Percentiles rank a stretch among this genome's conserved stretches.
phyloP scores from a whole-genome alignment of 768 basidiomycete genomes.

The Neoboletus brunneissimus region DNA sequence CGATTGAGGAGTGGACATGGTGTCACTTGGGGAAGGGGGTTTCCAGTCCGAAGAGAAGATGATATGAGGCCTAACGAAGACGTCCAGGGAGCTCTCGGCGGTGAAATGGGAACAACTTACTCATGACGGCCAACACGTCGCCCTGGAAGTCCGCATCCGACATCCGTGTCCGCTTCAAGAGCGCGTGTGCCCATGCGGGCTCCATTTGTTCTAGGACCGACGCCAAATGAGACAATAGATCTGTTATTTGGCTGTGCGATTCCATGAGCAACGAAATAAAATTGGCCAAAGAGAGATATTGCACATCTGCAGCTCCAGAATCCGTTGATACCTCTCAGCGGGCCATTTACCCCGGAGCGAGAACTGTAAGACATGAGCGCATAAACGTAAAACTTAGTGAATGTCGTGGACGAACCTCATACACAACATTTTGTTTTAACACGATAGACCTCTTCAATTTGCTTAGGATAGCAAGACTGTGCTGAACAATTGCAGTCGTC shows the following conservation, averaged over 20 bases:
- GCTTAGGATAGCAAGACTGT: slow-evolving; percentile 68
- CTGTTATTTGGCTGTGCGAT: slow-evolving; percentile 56
- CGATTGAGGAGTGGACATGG: slow-evolving; percentile 62
- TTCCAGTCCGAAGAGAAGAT: slow-evolving; percentile 67
- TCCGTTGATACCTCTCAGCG: slow-evolving; percentile 66
- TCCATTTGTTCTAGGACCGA: slow-evolving; percentile 73
- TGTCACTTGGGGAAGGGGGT: slow-evolving; percentile 81
- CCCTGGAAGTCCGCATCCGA: slow-evolving; percentile 81
- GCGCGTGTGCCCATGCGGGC: slow-evolving; percentile 72
- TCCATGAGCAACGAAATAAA: neutral
- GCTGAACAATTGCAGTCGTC: slow-evolving; percentile 53
- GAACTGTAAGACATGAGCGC: slow-evolving; percentile 43
- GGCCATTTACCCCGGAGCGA: slow-evolving; percentile 81
- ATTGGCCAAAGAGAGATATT: slow-evolving; percentile 13
- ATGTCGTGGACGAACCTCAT: slow-evolving; percentile 49
- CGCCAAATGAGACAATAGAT: slow-evolving; percentile 68
- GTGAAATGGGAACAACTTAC: slow-evolving; percentile 36
- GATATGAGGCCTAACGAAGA: slow-evolving; percentile 63
- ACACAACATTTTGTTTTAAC: slow-evolving; percentile 56
- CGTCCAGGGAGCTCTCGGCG: neutral
- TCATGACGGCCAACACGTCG: slow-evolving; percentile 79
- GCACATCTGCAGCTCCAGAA: slow-evolving; percentile 67
- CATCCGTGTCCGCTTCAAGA: slow-evolving; percentile 71
- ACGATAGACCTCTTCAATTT: slow-evolving; percentile 65
- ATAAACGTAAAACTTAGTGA: neutral